A percentile compares a stretch with the other conserved stretches of the same genome.
Conservation (phyloP, 208 protist species). For the Phytomonas francai region DNA sequence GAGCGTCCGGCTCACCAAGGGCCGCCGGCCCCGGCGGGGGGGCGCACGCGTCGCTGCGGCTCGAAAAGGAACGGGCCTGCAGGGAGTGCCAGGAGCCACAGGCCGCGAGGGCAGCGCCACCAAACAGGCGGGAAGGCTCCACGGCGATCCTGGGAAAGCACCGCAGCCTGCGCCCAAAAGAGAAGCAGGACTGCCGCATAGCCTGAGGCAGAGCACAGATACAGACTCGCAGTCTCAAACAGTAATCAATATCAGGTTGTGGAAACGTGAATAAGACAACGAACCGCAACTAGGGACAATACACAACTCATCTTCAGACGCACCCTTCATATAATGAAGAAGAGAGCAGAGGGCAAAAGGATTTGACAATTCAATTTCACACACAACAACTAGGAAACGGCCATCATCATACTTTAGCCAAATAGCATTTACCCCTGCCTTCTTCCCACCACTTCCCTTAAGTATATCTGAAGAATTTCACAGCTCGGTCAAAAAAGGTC, state of each 20-base stretch:
- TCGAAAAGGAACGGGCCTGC: neutral
- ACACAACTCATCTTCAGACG: neutral
- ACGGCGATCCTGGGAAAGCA: neutral
- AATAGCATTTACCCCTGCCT: neutral
- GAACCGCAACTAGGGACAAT: neutral
- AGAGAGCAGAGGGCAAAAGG: neutral
- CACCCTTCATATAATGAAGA: neutral
- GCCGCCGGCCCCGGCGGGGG: neutral
- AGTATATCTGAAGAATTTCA: neutral
- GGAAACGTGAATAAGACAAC: neutral
- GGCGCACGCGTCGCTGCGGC: constrained; percentile 1
- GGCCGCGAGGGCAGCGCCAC: neutral
- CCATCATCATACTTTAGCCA: neutral
- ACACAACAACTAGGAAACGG: neutral
- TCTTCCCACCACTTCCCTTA: neutral
- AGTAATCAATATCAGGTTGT: neutral
- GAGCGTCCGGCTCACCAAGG: neutral
- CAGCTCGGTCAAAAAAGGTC: neutral
- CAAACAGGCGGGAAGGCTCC: neutral
- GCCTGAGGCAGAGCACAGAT: neutral
- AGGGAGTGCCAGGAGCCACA: neutral
- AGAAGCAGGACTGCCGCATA: neutral
- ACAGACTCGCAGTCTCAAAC: neutral
- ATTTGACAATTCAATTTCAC: neutral
- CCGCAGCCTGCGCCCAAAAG: neutral